Evolutionary conservation across 257 asterid species (phyloP), one percentile per base, ranked within the genome.

Genomic region (Rehmannia glutinosa): DNA sequence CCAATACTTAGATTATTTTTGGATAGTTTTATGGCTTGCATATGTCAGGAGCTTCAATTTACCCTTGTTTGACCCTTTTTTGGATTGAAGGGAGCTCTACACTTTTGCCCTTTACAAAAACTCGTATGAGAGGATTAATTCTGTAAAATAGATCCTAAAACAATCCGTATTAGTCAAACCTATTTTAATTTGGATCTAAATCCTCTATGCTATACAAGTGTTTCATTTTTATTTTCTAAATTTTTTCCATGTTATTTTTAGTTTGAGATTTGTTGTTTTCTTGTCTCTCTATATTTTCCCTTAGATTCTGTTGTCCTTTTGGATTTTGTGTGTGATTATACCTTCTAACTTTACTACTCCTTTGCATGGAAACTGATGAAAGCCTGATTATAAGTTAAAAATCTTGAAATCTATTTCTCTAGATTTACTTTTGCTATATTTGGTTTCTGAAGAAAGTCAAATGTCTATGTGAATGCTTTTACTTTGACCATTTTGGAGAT

Each of bases 51-150:
- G 95, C 97, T 78, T 88, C n/a, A 62, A 73, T 82, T 82, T 77
- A 8, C 84, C 73, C 71, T 50, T 45, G 85, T 77, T 64, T 19
- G 54, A 78, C 41, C 87, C 82, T 77, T 86, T 24, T 90, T 90
- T 90, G 97, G 97, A 90, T 90, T 90, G 97, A 90, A 90, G 97
- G 96, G 97, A 87, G 97, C 72, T 77, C 75, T 89, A 79, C 87
- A 60, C 84, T 73, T 64, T 62, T 62, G 0, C 51, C 49, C n/a
- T n/a, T n/a, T n/a, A n/a, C n/a, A n/a, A n/a, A n/a, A n/a, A n/a
- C n/a, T n/a, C n/a, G n/a, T n/a, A n/a, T n/a, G n/a, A n/a, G n/a
- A n/a, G n/a, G n/a, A n/a, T n/a, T n/a, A n/a, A n/a, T n/a, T n/a
- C n/a, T n/a, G n/a, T n/a, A n/a, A n/a, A n/a, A n/a, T n/a, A n/a